Conservation (phyloP, 371 early-diverging fungal genomes). For the Mucor indicus region DNA sequence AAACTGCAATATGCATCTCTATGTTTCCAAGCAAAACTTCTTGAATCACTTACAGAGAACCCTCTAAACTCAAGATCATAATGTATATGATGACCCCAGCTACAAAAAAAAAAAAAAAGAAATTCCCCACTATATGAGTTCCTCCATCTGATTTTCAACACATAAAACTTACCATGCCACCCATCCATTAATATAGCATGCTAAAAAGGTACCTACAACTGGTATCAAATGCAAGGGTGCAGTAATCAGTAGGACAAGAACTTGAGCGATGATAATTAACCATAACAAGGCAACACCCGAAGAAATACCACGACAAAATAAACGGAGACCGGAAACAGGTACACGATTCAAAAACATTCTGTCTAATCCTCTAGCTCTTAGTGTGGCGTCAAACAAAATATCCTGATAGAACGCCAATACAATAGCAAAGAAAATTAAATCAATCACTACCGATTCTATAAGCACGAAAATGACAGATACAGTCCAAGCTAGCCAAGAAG, state of each 20-base stretch:
- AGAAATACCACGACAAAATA: conserved; percentile 41
- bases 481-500: conserved; percentile 56
- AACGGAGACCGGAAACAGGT: conserved; percentile 25
- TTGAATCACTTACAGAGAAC: conserved; percentile 43
- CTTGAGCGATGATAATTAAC: conserved; percentile 24
- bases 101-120: too few species aligned
- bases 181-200: conserved; percentile 61
- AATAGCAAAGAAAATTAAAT: conserved; percentile 52
- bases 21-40: conserved; percentile 44
- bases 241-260: conserved; percentile 49
- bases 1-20: conserved; percentile 48
- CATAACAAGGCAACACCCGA: conserved; percentile 29
- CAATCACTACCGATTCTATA: conserved; percentile 49
- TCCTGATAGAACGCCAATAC: conserved; percentile 54
- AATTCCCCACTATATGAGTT: background rate
- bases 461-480: conserved; percentile 54
- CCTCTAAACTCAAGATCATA: conserved; percentile 61
- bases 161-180: conserved; percentile 35
- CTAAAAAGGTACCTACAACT: conserved; percentile 50
- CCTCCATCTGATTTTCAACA: background rate
- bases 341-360: conserved; percentile 47
- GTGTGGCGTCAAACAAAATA: conserved; percentile 53
- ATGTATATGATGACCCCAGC: conserved; percentile 53
- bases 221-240: conserved; percentile 64
- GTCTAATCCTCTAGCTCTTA: conserved; percentile 44